A percentile compares a stretch with the other conserved stretches of the same genome.
Conservation (phyloP, 768 basidiomycete genomes). For the Solioccasus polychromus region DNA sequence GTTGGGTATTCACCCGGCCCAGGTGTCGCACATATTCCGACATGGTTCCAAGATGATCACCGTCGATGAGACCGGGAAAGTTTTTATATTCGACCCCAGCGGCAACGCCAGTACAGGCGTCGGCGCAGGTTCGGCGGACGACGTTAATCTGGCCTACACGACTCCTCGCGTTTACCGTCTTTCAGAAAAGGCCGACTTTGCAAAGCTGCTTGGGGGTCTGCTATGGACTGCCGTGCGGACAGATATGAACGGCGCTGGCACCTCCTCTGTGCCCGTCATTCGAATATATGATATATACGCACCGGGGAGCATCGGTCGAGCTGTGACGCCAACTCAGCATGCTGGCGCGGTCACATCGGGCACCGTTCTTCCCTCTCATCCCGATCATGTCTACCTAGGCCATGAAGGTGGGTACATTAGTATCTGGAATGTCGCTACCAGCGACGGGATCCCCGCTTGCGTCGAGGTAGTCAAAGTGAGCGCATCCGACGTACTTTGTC, state of each 20-base stretch:
- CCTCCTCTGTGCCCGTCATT: conserved; percentile 63
- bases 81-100: conserved; percentile 64
- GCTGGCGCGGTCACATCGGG: conserved; percentile 83
- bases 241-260: conserved; percentile 42
- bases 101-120: conserved; percentile 10
- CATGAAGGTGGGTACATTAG: conserved; percentile 91
- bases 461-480: conserved; percentile 78
- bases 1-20: conserved; percentile 57
- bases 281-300: conserved; percentile 76
- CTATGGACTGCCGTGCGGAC: conserved; percentile 78
- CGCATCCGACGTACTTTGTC: conserved; percentile 72
- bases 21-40: conserved; percentile 75
- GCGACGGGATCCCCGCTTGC: conserved; percentile 61
- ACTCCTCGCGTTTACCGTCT: conserved; percentile 62
- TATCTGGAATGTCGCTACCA: conserved; percentile 65
- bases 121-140: conserved; percentile 30
- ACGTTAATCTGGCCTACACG: conserved; percentile 46
- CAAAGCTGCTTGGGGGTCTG: conserved; percentile 65
- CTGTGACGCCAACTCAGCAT: conserved; percentile 61
- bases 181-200: conserved; percentile 81
- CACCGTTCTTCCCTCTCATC: conserved; percentile 67
- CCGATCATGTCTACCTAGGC: conserved; percentile 72
- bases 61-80: conserved; percentile 84
- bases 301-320: conserved; percentile 51
- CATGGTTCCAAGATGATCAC: conserved; percentile 69